These are phyloP conservation scores for Trichoderma sp. DNA, from an alignment of 2,329 filamentous ascomycete genomes.

Conservation along the genomic window DNA sequence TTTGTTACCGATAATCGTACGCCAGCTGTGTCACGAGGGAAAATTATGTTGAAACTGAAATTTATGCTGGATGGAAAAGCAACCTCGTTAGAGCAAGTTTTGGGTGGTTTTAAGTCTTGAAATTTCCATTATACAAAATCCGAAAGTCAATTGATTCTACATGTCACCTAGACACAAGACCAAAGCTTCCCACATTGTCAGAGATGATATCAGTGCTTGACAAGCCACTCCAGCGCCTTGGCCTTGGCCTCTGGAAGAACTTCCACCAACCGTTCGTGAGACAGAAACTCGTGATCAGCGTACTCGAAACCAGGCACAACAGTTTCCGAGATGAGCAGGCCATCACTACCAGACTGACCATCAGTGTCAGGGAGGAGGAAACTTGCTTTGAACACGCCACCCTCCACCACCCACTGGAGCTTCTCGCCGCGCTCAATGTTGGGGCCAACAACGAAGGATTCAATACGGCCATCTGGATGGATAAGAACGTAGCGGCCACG, in stretches of 20 bases:
- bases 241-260: slow-evolving; percentile 51
- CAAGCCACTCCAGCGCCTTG: slow-evolving; percentile 46
- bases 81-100: background rate
- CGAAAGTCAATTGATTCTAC: background rate
- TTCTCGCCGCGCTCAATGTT: slow-evolving; percentile 57
- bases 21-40: background rate
- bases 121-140: background rate
- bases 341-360: slow-evolving; percentile 38
- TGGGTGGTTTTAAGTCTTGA: background rate
- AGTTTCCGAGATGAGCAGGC: slow-evolving; percentile 64
- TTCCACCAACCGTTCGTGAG: slow-evolving; percentile 45
- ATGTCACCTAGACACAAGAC: background rate
- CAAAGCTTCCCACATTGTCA: background rate
- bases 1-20: background rate
- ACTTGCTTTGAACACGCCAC: slow-evolving; percentile 64
- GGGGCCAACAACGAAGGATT: slow-evolving; percentile 61
- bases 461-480: slow-evolving; percentile 56
- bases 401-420: slow-evolving; percentile 67
- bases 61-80: background rate
- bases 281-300: slow-evolving; percentile 65
- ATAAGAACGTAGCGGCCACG: slow-evolving; percentile 63
- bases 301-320: slow-evolving; percentile 68
- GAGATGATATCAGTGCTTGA: slow-evolving; percentile 27
- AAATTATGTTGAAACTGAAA: background rate
- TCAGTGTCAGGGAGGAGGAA: slow-evolving; percentile 49